Evolutionary conservation across 805 yeast genomes (phyloP), one percentile per base, ranked within the genome.

Genomic region (Monosporozyma yasuniensis): DNA sequence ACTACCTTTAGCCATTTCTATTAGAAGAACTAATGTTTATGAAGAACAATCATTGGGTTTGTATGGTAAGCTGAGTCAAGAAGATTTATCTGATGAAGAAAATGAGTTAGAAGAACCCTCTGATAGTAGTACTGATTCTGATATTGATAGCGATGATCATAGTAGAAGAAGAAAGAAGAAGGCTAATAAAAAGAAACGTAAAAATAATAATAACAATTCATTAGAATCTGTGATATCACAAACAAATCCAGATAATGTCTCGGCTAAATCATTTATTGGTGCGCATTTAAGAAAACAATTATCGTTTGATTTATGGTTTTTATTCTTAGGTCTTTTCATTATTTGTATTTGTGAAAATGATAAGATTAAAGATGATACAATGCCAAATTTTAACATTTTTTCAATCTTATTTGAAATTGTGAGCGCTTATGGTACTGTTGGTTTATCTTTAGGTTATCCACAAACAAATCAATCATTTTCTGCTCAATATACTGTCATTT

Each of bases 11-110:
- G 99, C 99, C 30, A 93, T 93, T 55, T 87, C 96, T 37, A 89
- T 93, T 54, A 81, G 99, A 70, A 79, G 97, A 65, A 93, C 99
- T 18, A 93, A 93, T 65, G 99, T 93, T 49, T 93, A 93, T 69
- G 99, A 93, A 65, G 99, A 93, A 61, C 98, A 89, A 63, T 86
- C 96, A 0, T 70, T 93, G 50, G 99, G 99, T n/a, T 77, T 89
- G n/a, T 90, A 87, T 61, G 75, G 70, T n/a, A 55, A 53, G 21
- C 43, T 51, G 10, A 66, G 67, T 8, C 63, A 60, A n/a, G 57
- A 57, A 16, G 63, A 57, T 4, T 50, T 50, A 3, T 61, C 56
- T 4, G 61, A 59, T 11, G 60, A 58, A 30, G 63, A 56, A 9
- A 59, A 54, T 23, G 54, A 46, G 22, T 25, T 34, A 37, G 16